Evolutionary conservation across 352 stramenopile genomes (phyloP).

Genomic region (Globisporangium perplexum): DNA sequence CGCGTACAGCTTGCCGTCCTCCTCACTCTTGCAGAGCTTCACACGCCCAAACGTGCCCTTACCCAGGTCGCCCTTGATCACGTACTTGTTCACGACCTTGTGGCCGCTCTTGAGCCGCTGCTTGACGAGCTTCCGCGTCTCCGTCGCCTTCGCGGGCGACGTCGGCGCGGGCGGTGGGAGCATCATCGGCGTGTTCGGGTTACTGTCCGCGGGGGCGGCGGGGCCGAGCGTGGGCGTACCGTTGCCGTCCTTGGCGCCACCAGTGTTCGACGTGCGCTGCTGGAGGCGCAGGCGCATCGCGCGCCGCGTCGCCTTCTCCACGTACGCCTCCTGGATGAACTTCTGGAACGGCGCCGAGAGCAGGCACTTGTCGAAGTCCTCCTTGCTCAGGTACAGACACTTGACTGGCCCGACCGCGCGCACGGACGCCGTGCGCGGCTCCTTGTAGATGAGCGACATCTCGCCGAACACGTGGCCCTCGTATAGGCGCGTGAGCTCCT

Average conservation of each 20-base stretch:
- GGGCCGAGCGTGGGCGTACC: slow-evolving; percentile 7
- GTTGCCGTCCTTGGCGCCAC: slow-evolving; percentile 10
- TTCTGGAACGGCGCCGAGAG: slow-evolving; percentile 79
- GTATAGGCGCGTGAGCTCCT: slow-evolving; percentile 80
- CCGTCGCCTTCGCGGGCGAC: slow-evolving; percentile 57
- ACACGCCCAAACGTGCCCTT: slow-evolving; percentile 88
- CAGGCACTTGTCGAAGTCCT: slow-evolving; percentile 86
- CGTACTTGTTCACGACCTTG: slow-evolving; percentile 93
- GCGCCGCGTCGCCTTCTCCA: slow-evolving; percentile 78
- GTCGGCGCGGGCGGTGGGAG: slow-evolving; percentile 35
- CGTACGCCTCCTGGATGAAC: slow-evolving; percentile 83
- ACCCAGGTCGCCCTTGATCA: slow-evolving; percentile 89
- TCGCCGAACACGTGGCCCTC: slow-evolving; percentile 88
- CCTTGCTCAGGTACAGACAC: slow-evolving; percentile 81
- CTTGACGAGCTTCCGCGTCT: slow-evolving; percentile 80
- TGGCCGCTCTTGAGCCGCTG: slow-evolving; percentile 80
- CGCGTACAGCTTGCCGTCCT: slow-evolving; percentile 77
- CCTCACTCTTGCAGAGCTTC: slow-evolving; percentile 75
- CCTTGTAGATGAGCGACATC: slow-evolving; percentile 86
- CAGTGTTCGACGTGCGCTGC: slow-evolving; percentile 32
- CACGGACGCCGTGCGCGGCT: slow-evolving; percentile 79
- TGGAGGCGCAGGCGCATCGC: slow-evolving; percentile 78
- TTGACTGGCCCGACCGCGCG: slow-evolving; percentile 75
- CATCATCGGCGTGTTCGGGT: slow-evolving; percentile 21
- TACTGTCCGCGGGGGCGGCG: slow-evolving; percentile 12